Evolutionary conservation across 331 rosid species (phyloP), one percentile per base, ranked within the genome.

Genomic region (Malus hybrid): DNA sequence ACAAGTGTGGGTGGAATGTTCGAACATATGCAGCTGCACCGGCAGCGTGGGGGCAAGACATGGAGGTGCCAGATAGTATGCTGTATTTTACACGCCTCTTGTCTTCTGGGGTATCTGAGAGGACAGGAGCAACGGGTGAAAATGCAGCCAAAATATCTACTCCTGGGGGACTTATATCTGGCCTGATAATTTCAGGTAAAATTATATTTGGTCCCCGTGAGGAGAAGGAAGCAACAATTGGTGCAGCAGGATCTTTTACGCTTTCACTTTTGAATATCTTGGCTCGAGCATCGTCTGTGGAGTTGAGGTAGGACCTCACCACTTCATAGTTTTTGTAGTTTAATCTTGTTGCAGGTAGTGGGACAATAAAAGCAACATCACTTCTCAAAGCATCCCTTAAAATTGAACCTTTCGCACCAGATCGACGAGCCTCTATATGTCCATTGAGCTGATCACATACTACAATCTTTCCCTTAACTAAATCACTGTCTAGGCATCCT

Each of bases 91-190:
- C 80, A 19, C 12, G 12, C 74, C 88, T 76, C 0, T 39, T 44
- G 48, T 78, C 89, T 0, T 5, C 0, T 1, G 1, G 1, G 9
- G 1, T 19, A 1, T 8, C 6, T 7, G 88, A 62, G 4, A 42
- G 46, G 46, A 77, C 61, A 3, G 80, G 0, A 0, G 19, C 77
- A 32, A 36, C 1, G 0, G 87, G 90, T 0, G 93, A 76, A 58
- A 19, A 84, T 15, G 87, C 82, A 6, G 89, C 93, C n/a, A 88
- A 78, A 29, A 88, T 88, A 9, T 70, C 77, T 1, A 86, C 70
- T 36, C 93, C 88, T 0, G 93, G 93, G 5, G 88, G 88, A 20
- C 61, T 78, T 36, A 86, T 64, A 44, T 88, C 90, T 0, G 93
- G 90, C 66, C 84, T 80, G 62, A 82, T 12, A 32, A 80, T 67